Evolutionary conservation across 2,329 filamentous ascomycete genomes (phyloP), one percentile per base, ranked within the genome.

Genomic region (Bipolaris sorokiniana): DNA sequence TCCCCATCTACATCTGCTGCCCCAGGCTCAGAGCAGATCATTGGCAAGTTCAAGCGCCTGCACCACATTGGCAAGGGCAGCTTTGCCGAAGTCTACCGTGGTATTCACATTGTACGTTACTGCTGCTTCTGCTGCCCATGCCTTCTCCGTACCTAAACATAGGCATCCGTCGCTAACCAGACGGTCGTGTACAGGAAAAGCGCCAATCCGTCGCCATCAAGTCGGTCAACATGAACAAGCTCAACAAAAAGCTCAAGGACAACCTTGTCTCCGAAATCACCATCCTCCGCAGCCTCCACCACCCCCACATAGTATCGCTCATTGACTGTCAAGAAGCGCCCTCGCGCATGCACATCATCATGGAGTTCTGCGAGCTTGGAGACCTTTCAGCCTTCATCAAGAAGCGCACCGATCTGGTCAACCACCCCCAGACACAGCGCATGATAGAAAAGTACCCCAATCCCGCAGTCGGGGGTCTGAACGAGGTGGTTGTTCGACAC

Each of bases 301-400:
- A 99, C 78, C 95, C 95, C 26, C 95, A 99, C 74, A 97, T 99
- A 68, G 95, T 98, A 65, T 91, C 92, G 67, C 88, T 99, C 46
- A 93, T 97, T 81, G 92, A 97, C 78, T 97, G 93, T 80, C 85
- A 94, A 76, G 93, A 98, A 77, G 90, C 91, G 0, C 82, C 86
- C 3, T 88, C 89, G 20, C 91, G 96, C 72, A 97, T 98, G 79
- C 95, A 99, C 78, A 85, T 99, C 56, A 89, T 98, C 62, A 99
- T 98, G 94, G 95, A 99, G 80, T 98, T 96, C 79, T 98, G 95
- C 79, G 92, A 96, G 74, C 85, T 99, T 38, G 94, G 95, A 20
- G 95, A 99, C 73, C 80, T 99, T 56, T 96, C 95, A 10, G 84
- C 94, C 51, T 98, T 99, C 78, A 97, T 99, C 80, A 96, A 95